phyloP scores from a whole-genome alignment of 78 protist genomes.

The Thecamonas trahens region DNA sequence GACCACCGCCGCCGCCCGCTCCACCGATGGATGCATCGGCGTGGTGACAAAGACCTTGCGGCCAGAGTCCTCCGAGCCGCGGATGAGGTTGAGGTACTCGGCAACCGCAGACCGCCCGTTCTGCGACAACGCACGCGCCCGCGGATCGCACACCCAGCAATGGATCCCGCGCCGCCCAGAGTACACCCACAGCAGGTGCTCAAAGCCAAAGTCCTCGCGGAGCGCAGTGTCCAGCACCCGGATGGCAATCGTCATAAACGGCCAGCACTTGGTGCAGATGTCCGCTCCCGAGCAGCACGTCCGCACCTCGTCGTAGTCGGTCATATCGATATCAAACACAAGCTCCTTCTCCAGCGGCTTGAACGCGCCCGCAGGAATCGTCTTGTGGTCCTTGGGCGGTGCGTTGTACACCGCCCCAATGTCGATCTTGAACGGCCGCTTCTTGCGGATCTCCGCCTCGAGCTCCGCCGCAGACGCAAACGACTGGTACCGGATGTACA shows the following conservation, averaged over 20 bases:
- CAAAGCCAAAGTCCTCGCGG: slow-evolving; percentile 74
- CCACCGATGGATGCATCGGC: neutral
- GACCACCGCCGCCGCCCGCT: neutral
- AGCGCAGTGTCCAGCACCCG: slow-evolving; percentile 44
- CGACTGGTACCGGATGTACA: slow-evolving; percentile 38
- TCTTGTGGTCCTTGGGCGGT: slow-evolving; percentile 27
- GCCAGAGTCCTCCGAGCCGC: no score
- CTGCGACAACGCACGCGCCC: slow-evolving; percentile 59
- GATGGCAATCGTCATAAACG: slow-evolving; percentile 72
- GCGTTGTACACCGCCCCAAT: slow-evolving; percentile 70
- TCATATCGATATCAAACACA: slow-evolving; percentile 96
- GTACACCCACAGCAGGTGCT: slow-evolving; percentile 88
- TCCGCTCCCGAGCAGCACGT: slow-evolving; percentile 37
- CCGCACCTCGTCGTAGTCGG: slow-evolving; percentile 95
- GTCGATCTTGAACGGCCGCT: slow-evolving; percentile 59
- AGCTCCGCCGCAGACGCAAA: slow-evolving; percentile 14
- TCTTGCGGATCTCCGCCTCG: neutral
- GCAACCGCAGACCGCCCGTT: slow-evolving; percentile 69
- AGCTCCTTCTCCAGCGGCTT: slow-evolving; percentile 63
- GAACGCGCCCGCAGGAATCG: slow-evolving; percentile 7
- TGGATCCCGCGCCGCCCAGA: slow-evolving; percentile 98
- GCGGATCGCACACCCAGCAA: slow-evolving; percentile 93
- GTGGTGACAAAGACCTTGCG: no score
- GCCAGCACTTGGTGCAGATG: slow-evolving; percentile 88
- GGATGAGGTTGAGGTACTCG: slow-evolving; percentile 40